These are phyloP conservation scores for Marchantia polymorpha DNA, from an alignment of 225 moss, liverwort and hornwort genomes.

Conservation along the genomic window DNA sequence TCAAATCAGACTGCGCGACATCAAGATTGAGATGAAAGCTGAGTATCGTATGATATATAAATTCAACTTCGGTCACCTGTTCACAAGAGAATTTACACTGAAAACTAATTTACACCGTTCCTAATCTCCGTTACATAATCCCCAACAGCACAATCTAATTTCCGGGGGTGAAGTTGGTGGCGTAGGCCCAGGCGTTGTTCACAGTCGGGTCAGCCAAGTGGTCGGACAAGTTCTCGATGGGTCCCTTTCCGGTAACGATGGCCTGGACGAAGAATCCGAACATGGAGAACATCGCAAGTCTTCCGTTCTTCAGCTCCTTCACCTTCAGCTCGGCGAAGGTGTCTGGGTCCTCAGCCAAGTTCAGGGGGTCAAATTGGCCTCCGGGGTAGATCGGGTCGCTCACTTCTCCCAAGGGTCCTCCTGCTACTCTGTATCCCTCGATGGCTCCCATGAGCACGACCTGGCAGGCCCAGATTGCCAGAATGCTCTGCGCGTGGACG, in stretches of 20 bases:
- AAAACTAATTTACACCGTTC: no score
- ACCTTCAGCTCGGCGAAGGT: slow-evolving; percentile 51
- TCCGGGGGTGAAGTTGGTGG: slow-evolving; percentile 17
- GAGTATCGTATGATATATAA: no score
- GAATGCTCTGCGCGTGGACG: slow-evolving; percentile 25
- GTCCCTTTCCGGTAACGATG: slow-evolving; percentile 44
- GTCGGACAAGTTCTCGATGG: slow-evolving; percentile 36
- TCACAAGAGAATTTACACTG: no score
- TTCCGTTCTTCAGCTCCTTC: slow-evolving; percentile 48
- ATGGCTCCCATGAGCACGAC: slow-evolving; percentile 17
- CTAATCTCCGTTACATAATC: no score
- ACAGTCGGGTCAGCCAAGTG: slow-evolving; percentile 38
- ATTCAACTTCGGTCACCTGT: no score
- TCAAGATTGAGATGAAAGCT: no score
- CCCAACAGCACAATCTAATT: no score
- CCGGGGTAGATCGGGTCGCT: slow-evolving; percentile 41
- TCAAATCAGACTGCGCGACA: no score
- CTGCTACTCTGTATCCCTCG: slow-evolving; percentile 24
- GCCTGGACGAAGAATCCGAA: slow-evolving; percentile 47
- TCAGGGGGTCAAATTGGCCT: slow-evolving; percentile 40
- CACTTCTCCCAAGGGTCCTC: slow-evolving; percentile 37
- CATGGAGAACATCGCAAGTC: slow-evolving; percentile 38
- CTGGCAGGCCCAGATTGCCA: slow-evolving; percentile 13
- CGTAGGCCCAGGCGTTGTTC: slow-evolving; percentile 16
- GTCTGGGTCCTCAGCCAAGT: slow-evolving; percentile 45